Evolutionary conservation across 2,329 filamentous ascomycete species (phyloP).

Genomic region (Blumeria hordei): DNA sequence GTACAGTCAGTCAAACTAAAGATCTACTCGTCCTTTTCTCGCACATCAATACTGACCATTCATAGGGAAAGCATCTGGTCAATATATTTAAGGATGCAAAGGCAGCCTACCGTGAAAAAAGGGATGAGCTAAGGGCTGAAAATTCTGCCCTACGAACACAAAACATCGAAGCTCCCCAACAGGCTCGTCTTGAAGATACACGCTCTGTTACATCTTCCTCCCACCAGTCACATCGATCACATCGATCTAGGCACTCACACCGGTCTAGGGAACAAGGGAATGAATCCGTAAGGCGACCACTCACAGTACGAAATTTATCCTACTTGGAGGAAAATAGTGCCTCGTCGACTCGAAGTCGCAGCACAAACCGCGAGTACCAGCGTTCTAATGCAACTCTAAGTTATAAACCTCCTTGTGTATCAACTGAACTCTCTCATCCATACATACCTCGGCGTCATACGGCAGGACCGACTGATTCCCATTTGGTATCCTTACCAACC

Average conservation of each 20-base stretch:
- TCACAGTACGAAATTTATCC: slow-evolving; percentile 9
- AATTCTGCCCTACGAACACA: slow-evolving; percentile 33
- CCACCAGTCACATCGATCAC: slow-evolving; percentile 13
- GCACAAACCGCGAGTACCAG: slow-evolving; percentile 8
- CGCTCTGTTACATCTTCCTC: slow-evolving; percentile 19
- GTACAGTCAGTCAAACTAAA: slow-evolving; percentile 35
- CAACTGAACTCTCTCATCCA: slow-evolving; percentile 4
- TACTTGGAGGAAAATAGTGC: slow-evolving; percentile 10
- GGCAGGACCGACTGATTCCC: slow-evolving; percentile 5
- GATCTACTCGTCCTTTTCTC: background rate
- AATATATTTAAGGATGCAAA: slow-evolving; percentile 84
- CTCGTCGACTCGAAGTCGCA: slow-evolving; percentile 7
- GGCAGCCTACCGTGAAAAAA: slow-evolving; percentile 67
- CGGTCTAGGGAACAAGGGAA: background rate
- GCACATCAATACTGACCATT: background rate
- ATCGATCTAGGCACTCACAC: slow-evolving; percentile 7
- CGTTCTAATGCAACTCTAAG: slow-evolving; percentile 2
- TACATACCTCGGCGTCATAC: slow-evolving; percentile 10
- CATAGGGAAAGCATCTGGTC: slow-evolving; percentile 71
- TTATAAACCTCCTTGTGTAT: slow-evolving; percentile 4
- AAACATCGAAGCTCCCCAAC: slow-evolving; percentile 27
- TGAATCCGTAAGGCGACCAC: slow-evolving; percentile 6
- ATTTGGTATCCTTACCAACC: background rate
- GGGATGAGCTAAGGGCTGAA: slow-evolving; percentile 54
- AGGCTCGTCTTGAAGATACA: slow-evolving; percentile 20